phyloP scores from a whole-genome alignment of 2,329 filamentous ascomycete genomes.

The Phyllosticta paracitricarpa region DNA sequence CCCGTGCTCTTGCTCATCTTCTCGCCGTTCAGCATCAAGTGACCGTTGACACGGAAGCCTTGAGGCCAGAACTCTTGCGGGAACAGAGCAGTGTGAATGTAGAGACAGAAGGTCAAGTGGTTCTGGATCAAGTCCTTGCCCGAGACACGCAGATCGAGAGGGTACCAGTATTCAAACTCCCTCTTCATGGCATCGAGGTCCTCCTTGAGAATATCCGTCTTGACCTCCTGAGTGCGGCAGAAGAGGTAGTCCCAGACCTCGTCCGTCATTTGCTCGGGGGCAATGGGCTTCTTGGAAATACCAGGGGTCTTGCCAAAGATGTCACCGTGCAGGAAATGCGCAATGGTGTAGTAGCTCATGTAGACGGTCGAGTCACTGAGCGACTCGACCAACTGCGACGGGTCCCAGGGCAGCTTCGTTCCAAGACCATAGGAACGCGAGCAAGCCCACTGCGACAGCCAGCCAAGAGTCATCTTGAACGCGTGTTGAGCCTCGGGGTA shows the following conservation, averaged over 20 bases:
- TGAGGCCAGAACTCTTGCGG: conserved; percentile 79
- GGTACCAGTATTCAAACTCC: conserved; percentile 96
- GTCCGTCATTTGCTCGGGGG: conserved; percentile 79
- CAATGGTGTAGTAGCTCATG: conserved; percentile 59
- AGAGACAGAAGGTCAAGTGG: conserved; percentile 92
- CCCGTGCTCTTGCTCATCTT: conserved; percentile 99
- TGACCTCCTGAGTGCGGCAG: conserved; percentile 63
- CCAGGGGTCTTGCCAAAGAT: conserved; percentile 71
- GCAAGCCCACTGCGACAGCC: conserved; percentile 95
- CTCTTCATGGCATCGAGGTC: conserved; percentile 71
- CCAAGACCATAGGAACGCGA: conserved; percentile 85
- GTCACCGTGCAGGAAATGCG: conserved; percentile 64
- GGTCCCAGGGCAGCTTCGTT: conserved; percentile 90
- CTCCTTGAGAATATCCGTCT: conserved; percentile 63
- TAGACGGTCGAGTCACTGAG: conserved; percentile 90
- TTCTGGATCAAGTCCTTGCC: conserved; percentile 69
- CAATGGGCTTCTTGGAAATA: conserved; percentile 49
- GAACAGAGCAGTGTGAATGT: conserved; percentile 88
- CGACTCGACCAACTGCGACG: conserved; percentile 81
- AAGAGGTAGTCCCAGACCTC: conserved; percentile 97
- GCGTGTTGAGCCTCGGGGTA: conserved; percentile 45
- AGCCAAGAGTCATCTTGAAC: conserved; percentile 78
- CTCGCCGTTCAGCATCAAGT: conserved; percentile 87
- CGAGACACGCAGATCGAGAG: conserved; percentile 74
- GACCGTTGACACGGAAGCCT: conserved; percentile 79